Percentiles rank a stretch among this genome's conserved stretches.
phyloP scores from a whole-genome alignment of 1,139 yeast genomes.

The Kodamaea ohmeri region DNA sequence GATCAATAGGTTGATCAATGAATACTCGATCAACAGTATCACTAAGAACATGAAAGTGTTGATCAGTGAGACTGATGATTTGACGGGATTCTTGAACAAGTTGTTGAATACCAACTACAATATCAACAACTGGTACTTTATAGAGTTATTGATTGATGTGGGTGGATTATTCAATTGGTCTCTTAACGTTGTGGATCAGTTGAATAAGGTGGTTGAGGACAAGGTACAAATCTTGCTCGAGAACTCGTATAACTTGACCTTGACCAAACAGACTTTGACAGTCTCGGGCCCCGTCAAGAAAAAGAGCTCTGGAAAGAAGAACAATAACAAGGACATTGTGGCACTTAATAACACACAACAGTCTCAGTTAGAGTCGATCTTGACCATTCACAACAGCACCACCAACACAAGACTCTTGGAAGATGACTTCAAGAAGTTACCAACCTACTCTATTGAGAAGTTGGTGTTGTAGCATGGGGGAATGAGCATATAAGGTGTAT shows the following conservation, averaged over 20 bases:
- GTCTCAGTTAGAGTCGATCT: slow-evolving; percentile 37
- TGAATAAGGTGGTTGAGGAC: slow-evolving; percentile 43
- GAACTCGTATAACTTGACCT: slow-evolving; percentile 53
- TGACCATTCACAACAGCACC: slow-evolving; percentile 34
- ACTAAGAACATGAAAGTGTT: slow-evolving; percentile 32
- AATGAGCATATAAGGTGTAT: too few species aligned
- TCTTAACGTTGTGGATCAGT: slow-evolving; percentile 41
- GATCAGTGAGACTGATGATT: slow-evolving; percentile 26
- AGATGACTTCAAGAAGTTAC: slow-evolving; percentile 37
- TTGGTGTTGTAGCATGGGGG: slow-evolving; percentile 23
- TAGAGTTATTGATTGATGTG: slow-evolving; percentile 66
- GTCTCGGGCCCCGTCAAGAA: slow-evolving; percentile 23
- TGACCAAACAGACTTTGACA: slow-evolving; percentile 50
- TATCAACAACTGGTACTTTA: slow-evolving; percentile 53
- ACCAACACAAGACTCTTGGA: slow-evolving; percentile 26
- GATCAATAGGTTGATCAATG: slow-evolving; percentile 62
- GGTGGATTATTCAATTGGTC: slow-evolving; percentile 71
- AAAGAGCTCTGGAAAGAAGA: slow-evolving; percentile 20
- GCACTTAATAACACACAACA: slow-evolving; percentile 23
- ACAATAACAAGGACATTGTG: slow-evolving; percentile 21
- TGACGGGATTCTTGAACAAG: slow-evolving; percentile 40
- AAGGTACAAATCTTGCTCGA: slow-evolving; percentile 50
- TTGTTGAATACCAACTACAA: slow-evolving; percentile 27
- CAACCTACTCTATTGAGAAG: slow-evolving; percentile 53
- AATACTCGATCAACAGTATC: slow-evolving; percentile 50